These are phyloP conservation scores for Aspergillus homomorphus DNA, from an alignment of 495 filamentous ascomycete species.

Conservation along the genomic window DNA sequence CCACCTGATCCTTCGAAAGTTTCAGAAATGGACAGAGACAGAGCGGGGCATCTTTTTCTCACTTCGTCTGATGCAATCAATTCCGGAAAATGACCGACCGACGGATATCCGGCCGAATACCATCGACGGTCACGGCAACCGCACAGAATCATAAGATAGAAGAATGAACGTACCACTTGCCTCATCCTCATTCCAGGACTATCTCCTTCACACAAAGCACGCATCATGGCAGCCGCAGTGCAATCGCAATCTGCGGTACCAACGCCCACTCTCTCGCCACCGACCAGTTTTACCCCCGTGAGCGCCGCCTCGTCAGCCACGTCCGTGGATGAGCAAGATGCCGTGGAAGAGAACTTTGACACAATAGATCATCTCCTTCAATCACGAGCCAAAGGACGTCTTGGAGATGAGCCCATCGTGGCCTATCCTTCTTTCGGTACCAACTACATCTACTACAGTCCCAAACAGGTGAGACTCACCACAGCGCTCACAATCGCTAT, in stretches of 20 bases:
- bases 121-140: too few relatives aligned
- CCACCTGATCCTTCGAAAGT: too few relatives aligned
- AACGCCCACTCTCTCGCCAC: background rate
- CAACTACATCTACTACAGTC: slow-evolving; percentile 35
- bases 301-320: slow-evolving; percentile 9
- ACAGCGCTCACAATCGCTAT: too few relatives aligned
- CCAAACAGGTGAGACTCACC: slow-evolving; percentile 20
- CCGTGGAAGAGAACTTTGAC: slow-evolving; percentile 11
- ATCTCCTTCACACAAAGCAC: background rate
- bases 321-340: slow-evolving; percentile 10
- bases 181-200: too few relatives aligned
- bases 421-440: slow-evolving; percentile 29
- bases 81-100: too few relatives aligned
- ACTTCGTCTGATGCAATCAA: too few relatives aligned
- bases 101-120: too few relatives aligned
- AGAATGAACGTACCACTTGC: too few relatives aligned
- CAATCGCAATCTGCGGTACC: background rate
- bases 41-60: too few relatives aligned
- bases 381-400: slow-evolving; percentile 21
- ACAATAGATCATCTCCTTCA: slow-evolving; percentile 32
- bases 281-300: background rate
- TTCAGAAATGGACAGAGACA: too few relatives aligned
- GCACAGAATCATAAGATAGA: too few relatives aligned
- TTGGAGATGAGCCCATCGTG: slow-evolving; percentile 28
- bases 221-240: slow-evolving; percentile 8